A percentile compares a stretch with the other conserved stretches of the same genome.
Evolutionary conservation across 1,284 basidiomycete species (phyloP).

Genomic region (Singerocomus inundabilis): DNA sequence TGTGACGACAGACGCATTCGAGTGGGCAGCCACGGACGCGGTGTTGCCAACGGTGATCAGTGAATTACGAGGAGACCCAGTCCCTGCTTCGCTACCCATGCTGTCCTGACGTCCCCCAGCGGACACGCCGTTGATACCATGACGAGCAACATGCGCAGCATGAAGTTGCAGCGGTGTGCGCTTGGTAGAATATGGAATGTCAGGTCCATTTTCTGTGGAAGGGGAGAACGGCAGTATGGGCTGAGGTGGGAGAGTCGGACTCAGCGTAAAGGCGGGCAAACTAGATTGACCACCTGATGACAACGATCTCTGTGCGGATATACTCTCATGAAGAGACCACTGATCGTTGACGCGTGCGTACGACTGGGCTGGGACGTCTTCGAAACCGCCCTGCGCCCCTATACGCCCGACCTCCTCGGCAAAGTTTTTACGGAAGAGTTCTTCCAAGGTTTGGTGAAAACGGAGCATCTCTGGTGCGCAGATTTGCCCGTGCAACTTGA

Average conservation of each 20-base stretch:
- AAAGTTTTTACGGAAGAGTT: slow-evolving; percentile 89
- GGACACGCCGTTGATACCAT: slow-evolving; percentile 76
- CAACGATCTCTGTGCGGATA: slow-evolving; percentile 43
- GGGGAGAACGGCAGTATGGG: slow-evolving; percentile 44
- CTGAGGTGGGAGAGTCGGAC: slow-evolving; percentile 41
- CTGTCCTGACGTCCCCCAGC: slow-evolving; percentile 68
- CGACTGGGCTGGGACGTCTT: slow-evolving; percentile 30
- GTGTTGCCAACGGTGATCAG: slow-evolving; percentile 62
- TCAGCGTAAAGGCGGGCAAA: slow-evolving; percentile 46
- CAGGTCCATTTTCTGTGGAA: slow-evolving; percentile 14
- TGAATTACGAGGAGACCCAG: slow-evolving; percentile 67
- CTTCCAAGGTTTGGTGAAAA: slow-evolving; percentile 89
- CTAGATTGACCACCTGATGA: slow-evolving; percentile 44
- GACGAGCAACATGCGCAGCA: slow-evolving; percentile 72
- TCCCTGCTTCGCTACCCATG: slow-evolving; percentile 53
- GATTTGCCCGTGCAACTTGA: slow-evolving; percentile 79
- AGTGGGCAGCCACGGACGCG: slow-evolving; percentile 40
- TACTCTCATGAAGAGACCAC: slow-evolving; percentile 42
- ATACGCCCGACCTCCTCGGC: slow-evolving; percentile 80
- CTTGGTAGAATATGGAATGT: slow-evolving; percentile 40
- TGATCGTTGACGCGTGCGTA: slow-evolving; percentile 40
- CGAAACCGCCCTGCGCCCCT: slow-evolving; percentile 43
- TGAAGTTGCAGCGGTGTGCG: slow-evolving; percentile 76
- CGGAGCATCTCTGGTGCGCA: slow-evolving; percentile 85
- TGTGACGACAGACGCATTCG: slow-evolving; percentile 49